phyloP scores from a whole-genome alignment of 768 basidiomycete species.

The Inosperma sp. region DNA sequence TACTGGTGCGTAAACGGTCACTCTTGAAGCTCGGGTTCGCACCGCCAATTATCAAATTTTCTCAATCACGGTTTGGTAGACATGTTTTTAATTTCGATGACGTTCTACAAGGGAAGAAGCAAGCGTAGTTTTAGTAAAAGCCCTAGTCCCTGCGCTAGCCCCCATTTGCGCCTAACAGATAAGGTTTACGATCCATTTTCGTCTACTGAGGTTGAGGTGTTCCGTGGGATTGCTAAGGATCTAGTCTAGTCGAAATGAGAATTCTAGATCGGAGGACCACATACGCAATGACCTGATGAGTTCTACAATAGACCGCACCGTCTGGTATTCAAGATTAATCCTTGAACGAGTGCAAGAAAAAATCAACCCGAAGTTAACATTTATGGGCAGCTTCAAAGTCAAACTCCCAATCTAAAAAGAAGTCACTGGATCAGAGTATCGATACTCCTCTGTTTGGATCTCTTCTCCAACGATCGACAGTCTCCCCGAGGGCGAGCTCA shows the following conservation, averaged over 20 bases:
- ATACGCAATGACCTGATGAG: constrained; percentile 89
- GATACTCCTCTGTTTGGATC: constrained; percentile 92
- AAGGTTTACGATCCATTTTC: constrained; percentile 99
- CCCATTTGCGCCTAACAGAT: constrained; percentile 97
- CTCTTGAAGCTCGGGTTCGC: constrained; percentile 85
- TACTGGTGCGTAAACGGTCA: too few species aligned
- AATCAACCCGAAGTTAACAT: constrained; percentile 83
- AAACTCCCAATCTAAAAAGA: constrained; percentile 93
- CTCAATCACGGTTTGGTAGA: constrained; percentile 93
- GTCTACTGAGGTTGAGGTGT: constrained; percentile 86
- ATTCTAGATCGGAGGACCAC: constrained; percentile 9
- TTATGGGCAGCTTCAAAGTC: constrained; percentile 95
- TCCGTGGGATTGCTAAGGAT: constrained; percentile 77
- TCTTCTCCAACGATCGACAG: constrained; percentile 86
- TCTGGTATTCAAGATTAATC: constrained; percentile 95
- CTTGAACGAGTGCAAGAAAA: constrained; percentile 86
- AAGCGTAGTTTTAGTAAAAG: background rate
- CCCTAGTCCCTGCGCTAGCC: constrained; percentile 83
- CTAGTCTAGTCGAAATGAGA: background rate
- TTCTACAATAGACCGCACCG: constrained; percentile 97
- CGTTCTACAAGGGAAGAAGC: constrained; percentile 57
- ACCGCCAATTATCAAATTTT: constrained; percentile 90
- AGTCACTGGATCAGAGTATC: constrained; percentile 92
- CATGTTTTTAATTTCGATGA: constrained; percentile 91
- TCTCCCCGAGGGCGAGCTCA: constrained; percentile 91